Evolutionary conservation across 805 yeast species (phyloP), one percentile per base, ranked within the genome.

Genomic region (Lipomyces japonicus): DNA sequence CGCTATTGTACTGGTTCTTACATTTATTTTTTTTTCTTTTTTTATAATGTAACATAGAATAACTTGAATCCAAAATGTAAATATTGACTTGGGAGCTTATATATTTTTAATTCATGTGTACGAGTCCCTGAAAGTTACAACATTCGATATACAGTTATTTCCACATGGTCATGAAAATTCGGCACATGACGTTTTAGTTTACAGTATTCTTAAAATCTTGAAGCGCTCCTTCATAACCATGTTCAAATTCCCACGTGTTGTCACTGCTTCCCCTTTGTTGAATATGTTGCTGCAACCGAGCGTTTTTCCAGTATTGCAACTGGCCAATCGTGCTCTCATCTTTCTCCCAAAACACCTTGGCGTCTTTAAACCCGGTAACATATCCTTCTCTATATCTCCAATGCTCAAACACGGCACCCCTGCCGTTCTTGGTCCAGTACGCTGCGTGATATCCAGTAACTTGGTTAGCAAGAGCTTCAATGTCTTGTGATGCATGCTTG

Each of bases 211-310:
- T 55, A 51, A 75, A 81, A 43, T 72, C 73, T 32, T 67, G 65
- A 30, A 78, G 58, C 0, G 88, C 97, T 41, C 76, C 75, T 43
- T 77, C 78, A 62, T 79, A 89, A 0, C 96, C 97, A 59, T 84
- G 95, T 24, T 84, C 88, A 84, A 87, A 91, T 67, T 86, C 95
- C 96, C 96, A 91, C 46, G 80, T 48, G 62, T 73, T 77, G 12
- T 71, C 71, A 59, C 82, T 75, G 4, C 69, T 60, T 4, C 93
- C 93, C 55, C 77, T 75, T 36, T 49, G 53, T 9, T 66, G 58
- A 21, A 79, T 61, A 65, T 90, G 95, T 60, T 87, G 86, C 2
- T 62, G 63, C 28, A 76, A 68, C 54, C 97, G 75, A 18, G 84
- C 76, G 9, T 61, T 57, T 53, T 74, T 79, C 93, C 91, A 84